Conservation (phyloP, 139 green algal genomes). For the Chlorella sp. region DNA sequence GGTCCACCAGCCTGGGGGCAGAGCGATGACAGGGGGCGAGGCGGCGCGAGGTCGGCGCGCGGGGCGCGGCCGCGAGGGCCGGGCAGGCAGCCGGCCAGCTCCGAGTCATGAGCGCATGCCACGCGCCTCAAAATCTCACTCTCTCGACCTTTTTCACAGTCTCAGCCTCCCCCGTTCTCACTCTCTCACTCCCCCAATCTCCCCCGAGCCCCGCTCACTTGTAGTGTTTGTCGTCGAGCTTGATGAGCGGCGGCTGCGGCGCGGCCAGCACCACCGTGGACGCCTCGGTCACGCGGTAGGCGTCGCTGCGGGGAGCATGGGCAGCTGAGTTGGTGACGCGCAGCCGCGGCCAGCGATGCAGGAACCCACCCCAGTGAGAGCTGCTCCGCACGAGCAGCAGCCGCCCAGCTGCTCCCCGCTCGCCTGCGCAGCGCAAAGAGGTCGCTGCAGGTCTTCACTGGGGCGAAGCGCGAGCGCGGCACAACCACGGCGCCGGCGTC, state of each 20-base stretch:
- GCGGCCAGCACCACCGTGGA: conserved; percentile 67
- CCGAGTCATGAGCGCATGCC: neutral
- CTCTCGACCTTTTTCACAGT: too few species aligned
- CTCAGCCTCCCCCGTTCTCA: too few species aligned
- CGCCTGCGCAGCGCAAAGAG: conserved; percentile 84
- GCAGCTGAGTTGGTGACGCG: neutral
- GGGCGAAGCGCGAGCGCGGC: conserved; percentile 85
- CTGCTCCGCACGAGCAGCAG: neutral
- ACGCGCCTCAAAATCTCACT: too few species aligned
- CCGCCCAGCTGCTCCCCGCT: conserved; percentile 29
- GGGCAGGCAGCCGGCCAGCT: neutral
- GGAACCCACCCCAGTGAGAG: neutral
- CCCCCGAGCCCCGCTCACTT: conserved; percentile 24
- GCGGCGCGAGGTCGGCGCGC: neutral
- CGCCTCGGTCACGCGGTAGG: conserved; percentile 64
- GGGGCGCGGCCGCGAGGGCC: neutral
- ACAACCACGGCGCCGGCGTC: conserved; percentile 84
- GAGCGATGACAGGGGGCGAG: neutral
- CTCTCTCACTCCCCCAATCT: neutral
- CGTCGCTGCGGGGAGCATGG: conserved; percentile 39
- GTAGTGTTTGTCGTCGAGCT: conserved; percentile 54
- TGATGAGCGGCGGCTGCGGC: conserved; percentile 59
- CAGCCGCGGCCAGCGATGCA: neutral
- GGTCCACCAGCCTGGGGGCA: conserved; percentile 69
- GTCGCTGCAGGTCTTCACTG: conserved; percentile 94